Evolutionary conservation across 2,329 filamentous ascomycete species (phyloP), one percentile per base, ranked within the genome.

Genomic region (Arthroderma uncinatum): DNA sequence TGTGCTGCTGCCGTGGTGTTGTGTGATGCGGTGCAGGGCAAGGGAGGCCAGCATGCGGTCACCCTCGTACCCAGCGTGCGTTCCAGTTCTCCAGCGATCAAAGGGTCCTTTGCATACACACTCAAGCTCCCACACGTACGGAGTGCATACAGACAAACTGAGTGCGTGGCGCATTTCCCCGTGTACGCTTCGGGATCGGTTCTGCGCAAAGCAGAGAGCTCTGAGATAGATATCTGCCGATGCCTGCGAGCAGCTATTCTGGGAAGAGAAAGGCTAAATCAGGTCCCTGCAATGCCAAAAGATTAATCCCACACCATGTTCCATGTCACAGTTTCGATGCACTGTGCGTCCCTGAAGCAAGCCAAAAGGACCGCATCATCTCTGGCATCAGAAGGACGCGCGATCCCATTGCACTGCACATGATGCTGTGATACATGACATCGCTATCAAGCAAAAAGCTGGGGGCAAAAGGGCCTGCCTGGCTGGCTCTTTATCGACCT

Each of bases 301-400:
- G 47, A 50, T 50, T 50, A 50, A 33, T 33, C 16, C 25, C 28
- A 50, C 47, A 50, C 47, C 47, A 30, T 34, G 47, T 50, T 50
- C 47, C 23, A 33, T 50, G 47, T 50, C 28, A 30, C 47, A n/a
- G 47, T 30, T 33, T 50, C 28, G 47, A 50, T 50, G 47, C 47
- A 33, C 25, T 33, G 47, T 50, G 14, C 47, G 14, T 50, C 47
- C 47, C 25, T 42, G 47, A 21, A 50, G 16, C 25, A 50, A 25
- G 47, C 12, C 47, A 14, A 50, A 33, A 33, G 14, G 12, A 50
- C 42, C 14, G 42, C 42, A 48, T 25, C 42, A 50, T 23, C 25
- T 50, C 28, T 25, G 25, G 23, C 47, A 50, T 50, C 47, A 50
- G 47, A 23, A 33, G 25, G 47, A 12, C 47, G 25, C 28, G n/a